Evolutionary conservation across 352 stramenopile genomes (phyloP), one percentile per base, ranked within the genome.

Genomic region (Phytophthora fragariae): DNA sequence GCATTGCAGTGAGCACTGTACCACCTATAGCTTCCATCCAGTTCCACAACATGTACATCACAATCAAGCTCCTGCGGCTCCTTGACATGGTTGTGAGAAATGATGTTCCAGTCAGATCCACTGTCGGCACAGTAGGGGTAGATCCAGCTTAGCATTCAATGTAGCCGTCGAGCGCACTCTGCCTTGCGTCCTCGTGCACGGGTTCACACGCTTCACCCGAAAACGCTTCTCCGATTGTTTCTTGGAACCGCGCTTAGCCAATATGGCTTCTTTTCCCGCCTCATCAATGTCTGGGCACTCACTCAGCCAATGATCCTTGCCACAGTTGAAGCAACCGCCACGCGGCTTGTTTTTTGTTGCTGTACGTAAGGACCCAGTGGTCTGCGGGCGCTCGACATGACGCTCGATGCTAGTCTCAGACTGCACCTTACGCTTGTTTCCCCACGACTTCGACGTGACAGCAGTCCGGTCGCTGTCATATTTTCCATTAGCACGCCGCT

Each of bases 241-340:
- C 33, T 59, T 52, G 8, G 9, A 33, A 21, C 44, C 57, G 49
- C 24, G 2, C 37, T 15, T 14, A 37, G 57, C 35, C 46, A 66
- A 35, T 14, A 65, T 21, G 1, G 19, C n/a, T 24, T 70, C 56
- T 17, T 70, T 70, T 0, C 1, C 56, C 1, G 65, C 19, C 19
- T 75, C 68, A 27, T 61, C 60, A 24, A 71, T 11, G 17, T 69
- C 62, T 1, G 60, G 39, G 37, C 67, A 74, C 29, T 63, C n/a
- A 24, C 58, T 69, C 3, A 65, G 21, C 67, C 67, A 73, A 19
- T 70, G 56, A 10, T 75, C 54, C 15, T 70, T 70, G 14, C 46
- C 61, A 21, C 61, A 75, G 5, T 65, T 47, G 39, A 67, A 70
- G n/a, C 68, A 75, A 41, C 61, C 54, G 12, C 31, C 55, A 8